Conservation (phyloP, 2,329 filamentous ascomycete species). For the Penicillium vulpinum region DNA sequence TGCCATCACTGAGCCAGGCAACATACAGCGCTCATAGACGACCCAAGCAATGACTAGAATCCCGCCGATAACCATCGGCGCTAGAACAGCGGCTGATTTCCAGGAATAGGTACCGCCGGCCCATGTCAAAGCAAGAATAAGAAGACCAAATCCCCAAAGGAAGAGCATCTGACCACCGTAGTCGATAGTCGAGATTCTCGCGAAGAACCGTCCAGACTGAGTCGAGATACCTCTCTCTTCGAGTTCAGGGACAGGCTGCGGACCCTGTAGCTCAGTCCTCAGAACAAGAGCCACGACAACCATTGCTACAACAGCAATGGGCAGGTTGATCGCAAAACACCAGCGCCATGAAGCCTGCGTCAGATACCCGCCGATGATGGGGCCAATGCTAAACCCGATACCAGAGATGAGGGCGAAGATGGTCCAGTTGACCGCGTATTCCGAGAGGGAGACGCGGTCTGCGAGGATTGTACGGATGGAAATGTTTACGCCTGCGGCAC, state of each 20-base stretch:
- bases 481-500: constrained; percentile 62
- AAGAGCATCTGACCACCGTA: constrained; percentile 1
- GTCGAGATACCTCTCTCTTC: not conserved
- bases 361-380: constrained; percentile 21
- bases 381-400: constrained; percentile 46
- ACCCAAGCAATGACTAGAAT: not conserved
- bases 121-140: not conserved
- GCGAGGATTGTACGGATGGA: constrained; percentile 63
- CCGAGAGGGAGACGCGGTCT: constrained; percentile 62
- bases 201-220: not conserved
- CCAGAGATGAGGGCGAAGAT: constrained; percentile 62
- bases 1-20: not conserved
- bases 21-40: not conserved
- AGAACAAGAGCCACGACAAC: not conserved
- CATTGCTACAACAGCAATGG: not conserved
- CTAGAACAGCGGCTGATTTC: not conserved
- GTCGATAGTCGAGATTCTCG: not conserved
- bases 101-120: not conserved
- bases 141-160: not conserved
- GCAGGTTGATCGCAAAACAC: constrained; percentile 20
- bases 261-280: not conserved
- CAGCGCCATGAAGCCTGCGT: constrained; percentile 17
- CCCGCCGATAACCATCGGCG: not conserved
- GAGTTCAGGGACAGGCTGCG: not conserved
- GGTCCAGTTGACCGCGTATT: constrained; percentile 46